A percentile compares a stretch with the other conserved stretches of the same genome.
phyloP scores from a whole-genome alignment of 23 red algal species.

The Chondrus crispus region DNA sequence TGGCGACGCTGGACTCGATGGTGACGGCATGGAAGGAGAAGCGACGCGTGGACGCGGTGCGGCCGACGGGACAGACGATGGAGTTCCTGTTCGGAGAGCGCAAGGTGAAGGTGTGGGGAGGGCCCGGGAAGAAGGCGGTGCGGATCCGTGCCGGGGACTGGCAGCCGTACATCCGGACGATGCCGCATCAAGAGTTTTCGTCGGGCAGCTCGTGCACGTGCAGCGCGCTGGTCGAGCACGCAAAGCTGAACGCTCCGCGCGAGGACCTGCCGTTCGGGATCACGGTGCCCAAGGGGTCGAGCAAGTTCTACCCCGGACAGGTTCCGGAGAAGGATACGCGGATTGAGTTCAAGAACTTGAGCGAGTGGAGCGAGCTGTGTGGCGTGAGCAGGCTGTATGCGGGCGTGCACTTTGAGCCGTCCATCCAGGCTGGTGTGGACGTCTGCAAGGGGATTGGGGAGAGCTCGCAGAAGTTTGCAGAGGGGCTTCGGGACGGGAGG shows the following conservation, averaged over 20 bases:
- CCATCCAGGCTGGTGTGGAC: neutral
- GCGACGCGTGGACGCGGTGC: slow-evolving; percentile 21
- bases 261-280: neutral
- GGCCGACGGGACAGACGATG: slow-evolving; percentile 15
- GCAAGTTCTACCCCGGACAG: slow-evolving; percentile 18
- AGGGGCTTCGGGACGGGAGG: no score
- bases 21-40: slow-evolving; percentile 43
- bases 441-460: slow-evolving; percentile 29
- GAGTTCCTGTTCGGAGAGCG: slow-evolving; percentile 1
- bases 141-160: slow-evolving; percentile 21
- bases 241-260: slow-evolving; percentile 2
- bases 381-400: neutral
- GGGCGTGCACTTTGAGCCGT: slow-evolving; percentile 46
- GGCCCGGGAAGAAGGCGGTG: neutral
- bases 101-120: neutral
- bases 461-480: no score
- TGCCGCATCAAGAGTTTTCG: slow-evolving; percentile 56
- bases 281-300: neutral
- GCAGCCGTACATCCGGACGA: neutral
- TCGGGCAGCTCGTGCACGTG: slow-evolving; percentile 33
- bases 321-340: no score
- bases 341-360: no score
- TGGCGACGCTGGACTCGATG: slow-evolving; percentile 9
- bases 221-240: slow-evolving; percentile 23
- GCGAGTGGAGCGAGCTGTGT: neutral